Evolutionary conservation across 768 basidiomycete species (phyloP), one percentile per base, ranked within the genome.

Genomic region (Hygrocybe coccinea): DNA sequence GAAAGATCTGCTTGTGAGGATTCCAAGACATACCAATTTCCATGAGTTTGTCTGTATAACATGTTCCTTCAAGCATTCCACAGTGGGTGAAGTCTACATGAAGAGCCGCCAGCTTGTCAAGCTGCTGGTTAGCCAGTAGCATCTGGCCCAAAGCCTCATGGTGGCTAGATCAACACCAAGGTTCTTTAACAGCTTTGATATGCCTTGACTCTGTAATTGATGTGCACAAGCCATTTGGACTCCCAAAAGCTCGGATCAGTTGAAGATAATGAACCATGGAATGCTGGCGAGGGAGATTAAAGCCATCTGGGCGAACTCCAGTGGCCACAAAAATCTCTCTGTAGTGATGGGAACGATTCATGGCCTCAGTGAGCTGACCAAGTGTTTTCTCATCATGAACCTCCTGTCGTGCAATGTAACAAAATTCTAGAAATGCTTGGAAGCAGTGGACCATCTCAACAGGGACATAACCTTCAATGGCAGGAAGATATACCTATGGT

Each of bases 181-280:
- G 73, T 24, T 65, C 48, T 54, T 74, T 75, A 15, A 73, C 66
- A 25, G 69, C 71, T 11, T 53, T 63, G 44, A 71, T 71, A 49
- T 71, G 71, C 12, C 66, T 67, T 6, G 65, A 69, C 50, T 72
- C 69, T 1, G 69, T 73, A 25, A 71, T 72, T 14, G 70, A 70
- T 0, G 68, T 68, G 37, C 68, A 71, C 0, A 70, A 47, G 36
- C 69, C 69, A 60, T 69, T 68, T 1, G 62, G 67, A 6, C 64
- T 56, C 1, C 65, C 64, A 55, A 66, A 70, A 2, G 58, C 52
- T 6, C 54, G 25, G 10, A 68, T 68, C 2, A 12, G 39, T 19
- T 35, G 25, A 12, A 34, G 19, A 47, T 65, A 65, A 19, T 65
- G 64, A 5, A 62, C 25, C 5, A 67, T 52, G 2, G 65, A 47